Base-by-base conservation (phyloP, 345 rosid genomes). In the Turritis glabra region DNA sequence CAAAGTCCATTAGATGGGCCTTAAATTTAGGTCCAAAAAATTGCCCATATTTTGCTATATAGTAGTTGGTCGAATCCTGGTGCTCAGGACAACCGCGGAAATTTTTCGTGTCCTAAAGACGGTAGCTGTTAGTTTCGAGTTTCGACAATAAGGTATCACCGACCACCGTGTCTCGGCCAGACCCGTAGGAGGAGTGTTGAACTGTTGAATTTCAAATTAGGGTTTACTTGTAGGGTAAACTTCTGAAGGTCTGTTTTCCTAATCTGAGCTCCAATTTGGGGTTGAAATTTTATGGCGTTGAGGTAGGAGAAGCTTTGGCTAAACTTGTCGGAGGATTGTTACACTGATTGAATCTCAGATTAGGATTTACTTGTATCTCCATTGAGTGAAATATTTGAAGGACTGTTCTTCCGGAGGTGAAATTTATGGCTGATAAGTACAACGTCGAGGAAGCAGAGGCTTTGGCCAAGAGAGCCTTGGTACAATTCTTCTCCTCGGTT, bases 361-460 rank as follows among this genome's bases (percentile, higher is more conserved):
- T 61, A 69, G 70, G 64, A 47, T 60, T 61, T 44, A 18, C 17
- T 23, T 52, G 5, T 30, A 12, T 52, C 13, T 13, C 10, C 35
- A 5, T n/a, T n/a, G n/a, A n/a, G n/a, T n/a, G n/a, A n/a, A n/a
- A n/a, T n/a, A n/a, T 17, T 74, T 27, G 54, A 58, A 59, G 37
- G 46, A 17, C 23, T 66, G 13, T 58, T 58, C 46, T 15, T 55
- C 41, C 33, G 57, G 50, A 56, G 69, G 63, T 30, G 54, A 37
- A 51, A 56, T 0, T 56, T 5, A 74, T 73, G 73, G 81, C 73
- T 68, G 97, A 91, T 75, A 89, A 87, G 72, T 93, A 91, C 88
- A 91, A 81, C 72, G 88, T 88, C 33, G 92, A 89, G 78, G 83
- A 89, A 23, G 96, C 97, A 10, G 97, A 93, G 78, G 81, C 85